Base-by-base conservation (phyloP, 2,329 filamentous ascomycete genomes). In the Fusarium marasasianum region DNA sequence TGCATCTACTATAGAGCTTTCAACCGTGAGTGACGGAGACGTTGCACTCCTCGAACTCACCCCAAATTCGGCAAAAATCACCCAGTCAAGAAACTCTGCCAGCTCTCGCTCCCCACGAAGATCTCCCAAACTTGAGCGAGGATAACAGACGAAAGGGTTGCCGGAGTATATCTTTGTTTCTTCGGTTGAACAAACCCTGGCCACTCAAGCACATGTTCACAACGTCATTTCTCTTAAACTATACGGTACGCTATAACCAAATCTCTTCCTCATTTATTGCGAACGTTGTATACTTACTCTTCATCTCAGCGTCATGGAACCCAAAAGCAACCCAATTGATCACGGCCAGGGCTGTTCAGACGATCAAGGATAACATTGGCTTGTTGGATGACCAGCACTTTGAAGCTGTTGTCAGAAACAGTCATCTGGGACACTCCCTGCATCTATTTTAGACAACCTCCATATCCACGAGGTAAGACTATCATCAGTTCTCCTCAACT, bases 1-100 rank as follows among this genome's bases (percentile, higher is more conserved):
- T 37, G 13, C n/a, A 8, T 9, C 5, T 26, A 26, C 10, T 37
- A 26, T 13, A 12, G 6, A 26, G 18, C 17, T 11, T 8, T 35
- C n/a, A 14, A 14, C 22, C 17, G 31, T 18, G n/a, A 37, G 8
- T n/a, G n/a, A 20, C 2, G 7, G 33, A 26, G 33, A 37, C 6
- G 9, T 0, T 24, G 15, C 5, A 26, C 17, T 37, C 50, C 13
- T 26, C 31, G 3, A 4, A 2, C 3, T 13, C 15, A 24, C n/a
- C 15, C 15, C 15, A 20, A 9, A 10, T 15, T 15, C 17, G 33
- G 9, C 10, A 13, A 7, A n/a, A 53, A 26, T 6, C 9, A 10
- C 31, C 12, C n/a, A 4, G 50, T 37, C 12, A 18, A 53, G n/a
- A 35, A n/a, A 37, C 31, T 26, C 22, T 37, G 17, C 18, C 2